Percentiles rank a stretch among this genome's conserved stretches.
Conservation (phyloP, 2,329 filamentous ascomycete genomes). For the Xylariaceae sp. region DNA sequence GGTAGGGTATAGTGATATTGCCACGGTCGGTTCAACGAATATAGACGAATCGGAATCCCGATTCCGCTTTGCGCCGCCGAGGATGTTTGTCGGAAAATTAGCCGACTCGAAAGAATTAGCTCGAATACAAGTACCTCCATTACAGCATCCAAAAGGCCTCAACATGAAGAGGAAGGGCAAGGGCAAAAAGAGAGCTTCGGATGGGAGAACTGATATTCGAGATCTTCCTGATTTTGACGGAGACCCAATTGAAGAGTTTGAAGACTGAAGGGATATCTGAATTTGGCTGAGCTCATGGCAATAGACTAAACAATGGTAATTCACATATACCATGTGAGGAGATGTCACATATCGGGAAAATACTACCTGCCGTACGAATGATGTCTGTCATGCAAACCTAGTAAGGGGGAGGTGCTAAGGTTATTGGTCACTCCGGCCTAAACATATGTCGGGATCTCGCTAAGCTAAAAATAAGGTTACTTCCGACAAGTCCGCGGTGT, state of each 20-base stretch:
- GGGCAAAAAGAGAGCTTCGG: constrained; percentile 18
- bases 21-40: constrained; percentile 22
- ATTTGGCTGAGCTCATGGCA: not conserved
- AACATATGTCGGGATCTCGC: not conserved
- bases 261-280: constrained; percentile 7
- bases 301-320: not conserved
- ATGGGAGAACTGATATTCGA: constrained; percentile 36
- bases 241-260: constrained; percentile 36
- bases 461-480: not conserved
- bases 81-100: constrained; percentile 34
- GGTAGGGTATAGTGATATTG: constrained; percentile 18
- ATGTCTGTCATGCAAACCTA: not conserved
- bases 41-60: constrained; percentile 3
- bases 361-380: not conserved
- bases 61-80: constrained; percentile 30
- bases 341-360: not conserved
- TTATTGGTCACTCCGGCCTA: not conserved
- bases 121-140: not conserved
- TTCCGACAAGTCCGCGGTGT: not conserved
- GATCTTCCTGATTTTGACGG: constrained; percentile 33
- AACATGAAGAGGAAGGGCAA: constrained; percentile 19
- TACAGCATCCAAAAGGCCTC: not conserved
- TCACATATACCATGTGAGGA: not conserved
- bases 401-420: not conserved
- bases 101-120: constrained; percentile 1